A percentile compares a stretch with the other conserved stretches of the same genome.
These are phyloP conservation scores for Solanum habrochaites DNA, from an alignment of 257 asterid genomes.

Conservation along the genomic window DNA sequence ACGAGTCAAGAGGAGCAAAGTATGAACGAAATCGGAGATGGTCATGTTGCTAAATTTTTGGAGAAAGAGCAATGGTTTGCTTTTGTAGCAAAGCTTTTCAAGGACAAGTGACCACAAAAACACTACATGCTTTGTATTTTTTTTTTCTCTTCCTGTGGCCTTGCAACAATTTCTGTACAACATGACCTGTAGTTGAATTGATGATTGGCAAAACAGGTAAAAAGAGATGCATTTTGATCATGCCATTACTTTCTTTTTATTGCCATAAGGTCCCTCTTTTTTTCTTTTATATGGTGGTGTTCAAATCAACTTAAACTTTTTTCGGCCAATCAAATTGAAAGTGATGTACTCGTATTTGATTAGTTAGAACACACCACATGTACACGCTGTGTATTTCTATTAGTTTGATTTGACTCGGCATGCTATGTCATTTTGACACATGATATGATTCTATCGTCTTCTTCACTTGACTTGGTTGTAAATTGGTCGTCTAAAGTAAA, in stretches of 20 bases:
- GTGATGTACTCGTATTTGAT: neutral
- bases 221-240: neutral
- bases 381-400: too few relatives aligned
- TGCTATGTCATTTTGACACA: neutral
- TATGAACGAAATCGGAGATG: neutral
- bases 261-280: neutral
- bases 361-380: neutral
- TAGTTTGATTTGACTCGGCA: neutral
- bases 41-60: neutral
- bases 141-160: neutral
- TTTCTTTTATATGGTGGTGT: neutral
- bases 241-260: neutral
- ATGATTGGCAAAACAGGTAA: neutral
- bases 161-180: neutral
- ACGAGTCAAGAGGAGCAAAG: neutral
- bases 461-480: neutral
- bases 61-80: neutral
- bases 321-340: neutral
- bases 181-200: neutral
- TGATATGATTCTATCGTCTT: neutral
- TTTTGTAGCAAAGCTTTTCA: neutral
- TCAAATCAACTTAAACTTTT: neutral
- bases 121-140: neutral
- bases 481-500: neutral
- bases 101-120: neutral